Evolutionary conservation across 2,329 filamentous ascomycete species (phyloP).

Genomic region (Aspergillus japonicus): DNA sequence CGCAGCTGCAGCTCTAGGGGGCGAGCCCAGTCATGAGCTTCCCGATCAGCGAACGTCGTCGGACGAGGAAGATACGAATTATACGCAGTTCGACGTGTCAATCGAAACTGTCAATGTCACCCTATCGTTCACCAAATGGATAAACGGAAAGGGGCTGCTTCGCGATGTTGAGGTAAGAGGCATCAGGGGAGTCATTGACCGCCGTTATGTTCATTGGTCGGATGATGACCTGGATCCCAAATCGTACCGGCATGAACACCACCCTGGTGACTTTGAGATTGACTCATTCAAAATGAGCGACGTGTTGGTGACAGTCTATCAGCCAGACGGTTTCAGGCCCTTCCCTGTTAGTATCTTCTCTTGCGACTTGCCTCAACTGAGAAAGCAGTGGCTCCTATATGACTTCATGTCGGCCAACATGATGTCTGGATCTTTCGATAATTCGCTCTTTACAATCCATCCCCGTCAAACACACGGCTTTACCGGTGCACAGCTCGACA

Average conservation of each 20-base stretch:
- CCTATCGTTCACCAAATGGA: constrained; percentile 97
- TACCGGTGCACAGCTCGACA: constrained; percentile 61
- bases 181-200: constrained; percentile 86
- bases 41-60: constrained; percentile 26
- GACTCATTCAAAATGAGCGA: constrained; percentile 97
- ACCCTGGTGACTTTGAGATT: constrained; percentile 93
- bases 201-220: constrained; percentile 75
- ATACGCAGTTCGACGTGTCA: constrained; percentile 94
- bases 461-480: constrained; percentile 85
- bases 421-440: constrained; percentile 93
- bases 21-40: constrained; percentile 44
- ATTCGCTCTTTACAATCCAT: constrained; percentile 95
- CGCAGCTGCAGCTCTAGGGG: constrained; percentile 63
- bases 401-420: constrained; percentile 94
- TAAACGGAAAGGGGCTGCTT: constrained; percentile 90
- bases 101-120: constrained; percentile 96
- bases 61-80: constrained; percentile 84
- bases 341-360: constrained; percentile 95
- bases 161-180: constrained; percentile 93
- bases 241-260: constrained; percentile 81
- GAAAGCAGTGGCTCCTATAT: constrained; percentile 97
- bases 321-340: constrained; percentile 86
- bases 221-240: constrained; percentile 73
- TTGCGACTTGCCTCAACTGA: constrained; percentile 85
- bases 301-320: constrained; percentile 84